These are phyloP conservation scores for Purshia tridentata DNA, from an alignment of 306 rosid genomes.

Conservation along the genomic window DNA sequence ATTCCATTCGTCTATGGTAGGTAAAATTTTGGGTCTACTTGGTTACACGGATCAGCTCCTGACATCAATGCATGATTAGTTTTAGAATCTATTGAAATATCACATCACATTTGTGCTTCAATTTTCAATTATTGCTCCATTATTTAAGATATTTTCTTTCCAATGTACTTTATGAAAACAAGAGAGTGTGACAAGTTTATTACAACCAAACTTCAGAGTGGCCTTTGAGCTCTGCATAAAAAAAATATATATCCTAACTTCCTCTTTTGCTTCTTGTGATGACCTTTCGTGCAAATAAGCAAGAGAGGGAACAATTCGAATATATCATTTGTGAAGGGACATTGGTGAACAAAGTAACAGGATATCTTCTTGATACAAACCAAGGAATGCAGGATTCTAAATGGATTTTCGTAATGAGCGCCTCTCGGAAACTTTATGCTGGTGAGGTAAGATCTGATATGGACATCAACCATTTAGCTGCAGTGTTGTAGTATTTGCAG, in stretches of 20 bases:
- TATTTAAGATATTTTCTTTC: too few relatives aligned
- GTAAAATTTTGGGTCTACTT: too few relatives aligned
- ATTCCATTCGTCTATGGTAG: too few relatives aligned
- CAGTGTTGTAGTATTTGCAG: background rate
- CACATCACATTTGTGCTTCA: too few relatives aligned
- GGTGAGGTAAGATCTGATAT: conserved; percentile 28
- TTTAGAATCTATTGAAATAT: too few relatives aligned
- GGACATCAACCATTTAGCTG: background rate
- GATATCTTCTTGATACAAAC: conserved; percentile 35
- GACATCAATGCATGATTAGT: too few relatives aligned
- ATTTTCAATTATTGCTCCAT: too few relatives aligned
- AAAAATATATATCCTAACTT: conserved; percentile 4
- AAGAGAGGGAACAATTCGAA: conserved; percentile 40
- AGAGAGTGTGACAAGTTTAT: too few relatives aligned
- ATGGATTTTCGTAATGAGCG: conserved; percentile 47
- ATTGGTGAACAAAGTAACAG: conserved; percentile 30
- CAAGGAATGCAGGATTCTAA: conserved; percentile 25
- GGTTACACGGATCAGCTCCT: too few relatives aligned
- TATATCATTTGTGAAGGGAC: conserved; percentile 35
- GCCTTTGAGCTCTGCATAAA: background rate
- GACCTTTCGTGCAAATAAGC: conserved; percentile 26
- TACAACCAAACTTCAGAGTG: too few relatives aligned
- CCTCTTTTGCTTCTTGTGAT: background rate
- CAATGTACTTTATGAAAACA: too few relatives aligned
- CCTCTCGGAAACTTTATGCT: conserved; percentile 32